phyloP scores from a whole-genome alignment of 176 grass and related monocot genomes.

The Triticum monococcum region DNA sequence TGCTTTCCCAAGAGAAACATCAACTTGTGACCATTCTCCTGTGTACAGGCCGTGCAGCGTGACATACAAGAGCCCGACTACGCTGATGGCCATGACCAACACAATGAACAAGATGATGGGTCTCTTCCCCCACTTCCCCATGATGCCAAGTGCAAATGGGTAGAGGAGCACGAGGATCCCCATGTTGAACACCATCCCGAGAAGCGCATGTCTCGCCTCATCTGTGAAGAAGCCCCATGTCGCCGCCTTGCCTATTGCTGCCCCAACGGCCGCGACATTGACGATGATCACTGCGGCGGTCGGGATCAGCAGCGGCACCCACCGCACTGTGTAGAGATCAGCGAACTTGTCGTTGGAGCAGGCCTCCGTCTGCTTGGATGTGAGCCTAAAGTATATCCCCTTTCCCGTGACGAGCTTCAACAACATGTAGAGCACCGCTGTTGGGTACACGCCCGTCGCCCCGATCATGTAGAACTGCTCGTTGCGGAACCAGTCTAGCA shows the following conservation, averaged over 20 bases:
- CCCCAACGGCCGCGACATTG: conserved; percentile 22
- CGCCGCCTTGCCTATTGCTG: conserved; percentile 23
- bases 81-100: too few species aligned
- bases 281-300: neutral
- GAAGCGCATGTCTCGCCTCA: neutral
- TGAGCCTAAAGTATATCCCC: conserved; percentile 33
- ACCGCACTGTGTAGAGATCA: conserved; percentile 30
- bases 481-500: conserved; percentile 44
- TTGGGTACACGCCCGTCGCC: conserved; percentile 33
- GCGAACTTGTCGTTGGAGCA: conserved; percentile 31
- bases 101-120: neutral
- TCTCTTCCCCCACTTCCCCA: conserved; percentile 39
- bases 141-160: conserved; percentile 41
- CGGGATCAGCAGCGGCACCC: conserved; percentile 33
- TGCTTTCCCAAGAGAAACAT: too few species aligned
- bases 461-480: conserved; percentile 53
- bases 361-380: conserved; percentile 36
- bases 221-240: neutral
- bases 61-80: too few species aligned
- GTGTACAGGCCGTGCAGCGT: too few species aligned
- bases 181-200: conserved; percentile 39
- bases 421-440: conserved; percentile 36
- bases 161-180: conserved; percentile 46
- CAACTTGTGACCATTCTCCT: too few species aligned
- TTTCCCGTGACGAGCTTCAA: conserved; percentile 28